Evolutionary conservation across 768 basidiomycete genomes (phyloP), one percentile per base, ranked within the genome.

Genomic region (Phaffia australis): DNA sequence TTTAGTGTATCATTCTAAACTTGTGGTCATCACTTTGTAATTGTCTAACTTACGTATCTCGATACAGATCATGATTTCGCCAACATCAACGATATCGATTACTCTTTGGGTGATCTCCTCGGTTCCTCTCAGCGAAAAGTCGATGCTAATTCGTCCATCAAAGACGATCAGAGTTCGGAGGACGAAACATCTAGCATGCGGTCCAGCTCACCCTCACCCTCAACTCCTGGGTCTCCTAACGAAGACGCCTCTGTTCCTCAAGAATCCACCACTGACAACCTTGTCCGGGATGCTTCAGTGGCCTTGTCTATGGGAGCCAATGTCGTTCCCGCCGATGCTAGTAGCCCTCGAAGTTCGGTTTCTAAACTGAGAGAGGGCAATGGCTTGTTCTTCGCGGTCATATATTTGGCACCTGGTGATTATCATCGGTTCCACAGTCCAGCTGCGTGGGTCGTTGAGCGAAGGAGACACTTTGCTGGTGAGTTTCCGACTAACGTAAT

Each of bases 361-460:
- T 79, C 79, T 9, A 79, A 78, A 50, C 79, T 86, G 54, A 83
- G 83, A 69, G 82, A 85, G 2, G 90, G 89, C 18, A 87, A 97
- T 74, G 81, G 84, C 21, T 83, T 98, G 27, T 95, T 84, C 78
- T 99, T 97, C 76, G 79, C 87, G 27, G 95, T 99, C 71, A 87
- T 99, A 68, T 99, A 98, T 78, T 87, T 99, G 64, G 95, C 94
- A 0, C 95, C 95, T 0, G 94, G 95, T 1, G 95, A 99, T 74
- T 98, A 98, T 76, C 94, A 99, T 73, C 84, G 94, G 19, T 99
- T 95, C 82, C 95, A 99, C 76, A 87, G 85, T 60, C 94, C 95
- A 1, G 85, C 91, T 0, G 85, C 88, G 8, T 98, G 95, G 95
- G 92, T 99, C 6, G 94, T 97, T 21, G 93, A 99, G 80, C 87